These are phyloP conservation scores for Pyricularia pennisetigena DNA, from an alignment of 2,329 filamentous ascomycete genomes.

Conservation along the genomic window DNA sequence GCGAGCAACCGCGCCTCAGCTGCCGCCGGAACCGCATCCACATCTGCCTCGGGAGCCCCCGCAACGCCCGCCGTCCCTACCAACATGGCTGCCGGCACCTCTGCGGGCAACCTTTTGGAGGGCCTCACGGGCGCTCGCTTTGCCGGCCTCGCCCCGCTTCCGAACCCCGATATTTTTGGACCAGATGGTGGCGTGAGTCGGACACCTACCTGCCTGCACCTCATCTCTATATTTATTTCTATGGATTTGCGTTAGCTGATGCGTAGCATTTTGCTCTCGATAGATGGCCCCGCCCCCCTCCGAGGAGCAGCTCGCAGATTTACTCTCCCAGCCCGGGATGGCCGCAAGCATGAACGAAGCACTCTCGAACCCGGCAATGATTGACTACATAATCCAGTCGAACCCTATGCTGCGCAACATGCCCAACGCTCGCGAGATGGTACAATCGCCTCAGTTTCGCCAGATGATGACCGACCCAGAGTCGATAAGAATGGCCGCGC, in stretches of 20 bases:
- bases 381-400: constrained; percentile 89
- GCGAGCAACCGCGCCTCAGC: constrained; percentile 62
- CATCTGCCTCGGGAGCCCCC: constrained; percentile 22
- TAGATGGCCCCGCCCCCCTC: constrained; percentile 79
- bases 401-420: constrained; percentile 74
- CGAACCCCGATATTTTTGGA: constrained; percentile 80
- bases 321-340: constrained; percentile 84
- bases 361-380: constrained; percentile 86
- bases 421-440: constrained; percentile 70
- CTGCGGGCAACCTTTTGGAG: constrained; percentile 78
- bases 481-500: constrained; percentile 69
- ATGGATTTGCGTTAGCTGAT: not conserved
- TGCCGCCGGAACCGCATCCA: constrained; percentile 16
- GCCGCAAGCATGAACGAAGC: constrained; percentile 87
- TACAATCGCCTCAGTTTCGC: constrained; percentile 81
- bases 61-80: constrained; percentile 54
- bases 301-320: constrained; percentile 69
- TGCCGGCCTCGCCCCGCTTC: constrained; percentile 83
- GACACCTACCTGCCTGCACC: not conserved
- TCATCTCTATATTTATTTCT: not conserved
- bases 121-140: constrained; percentile 88
- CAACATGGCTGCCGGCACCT: constrained; percentile 70
- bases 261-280: not conserved
- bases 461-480: constrained; percentile 90
- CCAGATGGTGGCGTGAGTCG: constrained; percentile 82